Conservation (phyloP, 371 early-diverging fungal genomes). For the Mortierella sp. region DNA sequence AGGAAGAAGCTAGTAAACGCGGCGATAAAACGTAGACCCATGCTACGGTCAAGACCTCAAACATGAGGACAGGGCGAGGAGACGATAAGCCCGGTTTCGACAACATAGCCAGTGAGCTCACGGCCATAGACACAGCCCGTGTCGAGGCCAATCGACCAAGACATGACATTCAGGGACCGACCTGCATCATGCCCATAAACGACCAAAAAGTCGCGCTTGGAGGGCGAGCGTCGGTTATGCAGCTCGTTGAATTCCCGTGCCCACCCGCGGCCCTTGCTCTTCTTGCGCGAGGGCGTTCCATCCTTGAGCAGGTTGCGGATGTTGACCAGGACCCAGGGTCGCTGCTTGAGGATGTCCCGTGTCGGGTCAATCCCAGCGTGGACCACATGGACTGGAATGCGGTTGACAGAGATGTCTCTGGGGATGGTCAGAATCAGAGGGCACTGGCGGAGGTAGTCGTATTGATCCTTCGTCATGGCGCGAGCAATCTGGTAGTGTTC, state of each 20-base stretch:
- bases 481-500: constrained; percentile 59
- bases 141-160: constrained; percentile 74
- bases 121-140: constrained; percentile 79
- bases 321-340: constrained; percentile 72
- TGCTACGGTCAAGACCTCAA: not conserved
- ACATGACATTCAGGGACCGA: constrained; percentile 67
- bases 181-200: constrained; percentile 83
- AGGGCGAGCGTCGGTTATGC: constrained; percentile 20
- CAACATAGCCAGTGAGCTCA: constrained; percentile 64
- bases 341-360: constrained; percentile 61
- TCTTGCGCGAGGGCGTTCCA: constrained; percentile 58
- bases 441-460: constrained; percentile 69
- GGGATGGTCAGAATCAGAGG: constrained; percentile 75
- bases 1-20: not conserved
- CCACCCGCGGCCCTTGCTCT: constrained; percentile 65
- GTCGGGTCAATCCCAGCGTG: constrained; percentile 80
- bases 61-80: constrained; percentile 26
- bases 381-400: constrained; percentile 67
- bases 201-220: constrained; percentile 43
- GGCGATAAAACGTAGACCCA: not conserved
- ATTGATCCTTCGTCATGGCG: constrained; percentile 64
- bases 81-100: constrained; percentile 36
- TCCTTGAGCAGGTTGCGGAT: constrained; percentile 60
- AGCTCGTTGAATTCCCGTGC: constrained; percentile 59
- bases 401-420: constrained; percentile 24